Evolutionary conservation across 306 rosid species (phyloP), one percentile per base, ranked within the genome.

Genomic region (Inga oerstediana): DNA sequence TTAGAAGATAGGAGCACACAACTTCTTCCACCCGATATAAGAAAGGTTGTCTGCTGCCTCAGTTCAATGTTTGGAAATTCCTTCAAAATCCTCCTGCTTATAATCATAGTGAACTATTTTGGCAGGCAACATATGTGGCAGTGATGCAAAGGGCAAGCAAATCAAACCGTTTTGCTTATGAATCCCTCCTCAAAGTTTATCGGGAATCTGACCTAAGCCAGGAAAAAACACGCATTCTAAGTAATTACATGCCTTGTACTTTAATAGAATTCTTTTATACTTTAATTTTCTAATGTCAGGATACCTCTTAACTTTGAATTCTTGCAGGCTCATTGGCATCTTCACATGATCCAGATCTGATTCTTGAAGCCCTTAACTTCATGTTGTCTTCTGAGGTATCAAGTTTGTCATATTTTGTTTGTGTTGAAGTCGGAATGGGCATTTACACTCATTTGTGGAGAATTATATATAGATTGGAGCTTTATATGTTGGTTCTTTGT

Each of bases 21-120:
- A 73, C 96, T 93, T 72, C 96, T 93, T 84, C 98, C 98, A 49
- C 98, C 98, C 62, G 98, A 96, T 87, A 79, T 88, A 64, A 96
- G 98, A 92, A 90, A 74, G 97, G 98, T 96, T 83, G 39, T 88
- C 71, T 78, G 62, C 74, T 65, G 75, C 67, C 73, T 84, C 59
- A 34, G 71, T 78, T 79, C 46, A 81, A 44, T 67, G 13, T 49
- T 14, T 46, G n/a, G 69, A 64, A 73, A 65, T 71, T 78, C 54
- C 58, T 64, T 22, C 7, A 82, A 44, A 34, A 48, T 74, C 81
- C 78, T 66, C 69, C 46, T 41, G 44, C 13, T 77, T 80, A 80
- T 86, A 85, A 73, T 83, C 79, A 65, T 71, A 80, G 69, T 91
- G 74, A 70, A 84, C 46, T 59, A 43, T 79, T 68, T 66, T 84